Conservation (phyloP, 257 asterid species). For the Petunia axillaris region DNA sequence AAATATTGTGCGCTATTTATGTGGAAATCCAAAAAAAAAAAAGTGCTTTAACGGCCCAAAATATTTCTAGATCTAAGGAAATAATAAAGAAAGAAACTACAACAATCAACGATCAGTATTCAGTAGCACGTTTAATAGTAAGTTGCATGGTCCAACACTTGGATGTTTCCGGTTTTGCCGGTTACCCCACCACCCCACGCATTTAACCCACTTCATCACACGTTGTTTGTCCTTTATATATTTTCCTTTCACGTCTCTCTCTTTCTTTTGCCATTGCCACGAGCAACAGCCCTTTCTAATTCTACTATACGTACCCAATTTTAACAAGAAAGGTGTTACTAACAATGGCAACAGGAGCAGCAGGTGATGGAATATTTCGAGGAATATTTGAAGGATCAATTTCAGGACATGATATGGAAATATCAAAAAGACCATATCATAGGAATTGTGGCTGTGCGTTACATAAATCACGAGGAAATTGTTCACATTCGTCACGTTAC, state of each 20-base stretch:
- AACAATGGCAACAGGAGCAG: constrained; percentile 62
- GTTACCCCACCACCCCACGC: background rate
- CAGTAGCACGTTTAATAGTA: constrained; percentile 1
- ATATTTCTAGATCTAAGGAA: constrained; percentile 8
- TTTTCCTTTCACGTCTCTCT: background rate
- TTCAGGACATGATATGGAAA: constrained; percentile 53
- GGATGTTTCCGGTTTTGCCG: constrained; percentile 8
- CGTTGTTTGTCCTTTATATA: background rate
- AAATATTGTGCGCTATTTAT: too few species aligned
- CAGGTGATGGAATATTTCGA: constrained; percentile 62
- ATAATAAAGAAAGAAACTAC: background rate
- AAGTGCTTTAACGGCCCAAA: background rate
- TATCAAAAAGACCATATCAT: constrained; percentile 71
- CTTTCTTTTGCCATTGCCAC: constrained; percentile 7
- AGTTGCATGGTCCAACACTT: constrained; percentile 19
- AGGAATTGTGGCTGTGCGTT: constrained; percentile 69
- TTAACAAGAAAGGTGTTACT: background rate
- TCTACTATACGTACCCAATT: too few species aligned
- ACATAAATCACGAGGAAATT: constrained; percentile 52
- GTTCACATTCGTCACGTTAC: constrained; percentile 45
- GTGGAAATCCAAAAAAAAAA: too few species aligned
- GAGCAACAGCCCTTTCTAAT: background rate
- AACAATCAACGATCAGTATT: too few species aligned
- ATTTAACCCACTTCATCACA: background rate
- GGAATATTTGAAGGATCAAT: constrained; percentile 60